These are phyloP conservation scores for Ceratobasidium sp. DNA, from an alignment of 1,284 basidiomycete species.

Conservation along the genomic window DNA sequence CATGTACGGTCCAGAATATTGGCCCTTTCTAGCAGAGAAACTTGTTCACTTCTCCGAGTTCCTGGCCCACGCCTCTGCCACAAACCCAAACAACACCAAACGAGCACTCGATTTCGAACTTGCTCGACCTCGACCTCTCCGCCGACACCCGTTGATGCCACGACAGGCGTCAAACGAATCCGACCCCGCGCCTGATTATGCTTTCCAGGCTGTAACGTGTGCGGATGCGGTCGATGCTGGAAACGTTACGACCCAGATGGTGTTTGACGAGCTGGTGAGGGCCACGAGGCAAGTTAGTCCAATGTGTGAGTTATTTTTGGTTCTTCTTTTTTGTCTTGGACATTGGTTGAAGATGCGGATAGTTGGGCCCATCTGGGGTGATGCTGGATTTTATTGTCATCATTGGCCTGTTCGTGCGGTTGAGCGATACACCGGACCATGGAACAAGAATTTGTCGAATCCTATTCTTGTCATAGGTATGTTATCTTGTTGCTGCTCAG, in stretches of 20 bases:
- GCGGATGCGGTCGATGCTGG: slow-evolving; percentile 35
- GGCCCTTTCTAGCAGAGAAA: no score
- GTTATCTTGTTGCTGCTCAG: background rate
- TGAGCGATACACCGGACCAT: slow-evolving; percentile 38
- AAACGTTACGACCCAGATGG: slow-evolving; percentile 33
- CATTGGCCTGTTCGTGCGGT: slow-evolving; percentile 37
- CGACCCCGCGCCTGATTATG: background rate
- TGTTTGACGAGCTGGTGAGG: slow-evolving; percentile 33
- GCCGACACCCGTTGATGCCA: no score
- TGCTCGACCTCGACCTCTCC: no score
- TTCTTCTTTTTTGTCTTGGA: no score
- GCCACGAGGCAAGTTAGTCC: slow-evolving; percentile 13
- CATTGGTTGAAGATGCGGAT: no score
- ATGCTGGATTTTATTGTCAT: slow-evolving; percentile 31
- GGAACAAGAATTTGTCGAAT: slow-evolving; percentile 30
- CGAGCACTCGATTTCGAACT: no score
- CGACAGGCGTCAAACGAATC: background rate
- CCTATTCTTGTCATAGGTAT: slow-evolving; percentile 39
- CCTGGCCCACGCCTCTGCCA: no score
- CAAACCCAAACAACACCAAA: no score
- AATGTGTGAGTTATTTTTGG: slow-evolving; percentile 36
- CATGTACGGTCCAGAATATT: no score
- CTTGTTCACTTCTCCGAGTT: no score
- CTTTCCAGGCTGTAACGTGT: slow-evolving; percentile 28
- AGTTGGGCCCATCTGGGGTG: slow-evolving; percentile 16